Percentiles rank a stretch among this genome's conserved stretches.
Conservation (phyloP, 1,139 yeast species). For the Torulaspora globosa region DNA sequence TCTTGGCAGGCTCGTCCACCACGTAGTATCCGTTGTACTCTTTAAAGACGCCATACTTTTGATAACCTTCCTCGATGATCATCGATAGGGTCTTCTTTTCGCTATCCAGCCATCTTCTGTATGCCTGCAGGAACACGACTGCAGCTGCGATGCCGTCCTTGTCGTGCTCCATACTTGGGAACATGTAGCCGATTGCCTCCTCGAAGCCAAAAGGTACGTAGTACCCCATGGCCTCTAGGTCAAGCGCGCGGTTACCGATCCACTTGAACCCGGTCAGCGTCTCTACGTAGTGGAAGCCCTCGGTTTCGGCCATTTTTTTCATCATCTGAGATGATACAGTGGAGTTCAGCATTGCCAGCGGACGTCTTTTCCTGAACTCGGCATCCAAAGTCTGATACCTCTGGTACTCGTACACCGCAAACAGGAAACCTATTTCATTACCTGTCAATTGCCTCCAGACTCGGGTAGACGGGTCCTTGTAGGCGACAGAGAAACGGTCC, state of each 20-base stretch:
- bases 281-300: slow-evolving; percentile 65
- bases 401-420: slow-evolving; percentile 62
- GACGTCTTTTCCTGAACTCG: slow-evolving; percentile 15
- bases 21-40: slow-evolving; percentile 85
- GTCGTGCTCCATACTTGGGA: slow-evolving; percentile 69
- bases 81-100: slow-evolving; percentile 41
- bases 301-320: slow-evolving; percentile 58
- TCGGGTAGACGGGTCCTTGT: slow-evolving; percentile 38
- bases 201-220: slow-evolving; percentile 86
- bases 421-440: slow-evolving; percentile 81
- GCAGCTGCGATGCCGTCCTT: slow-evolving; percentile 92
- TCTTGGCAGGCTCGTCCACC: slow-evolving; percentile 50
- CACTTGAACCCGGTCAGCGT: slow-evolving; percentile 96
- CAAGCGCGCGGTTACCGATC: slow-evolving; percentile 89
- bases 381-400: slow-evolving; percentile 35
- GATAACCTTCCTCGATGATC: slow-evolving; percentile 55
- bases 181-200: slow-evolving; percentile 96
- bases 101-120: slow-evolving; percentile 42
- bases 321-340: slow-evolving; percentile 89
- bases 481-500: slow-evolving; percentile 79
- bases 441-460: slow-evolving; percentile 82
- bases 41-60: slow-evolving; percentile 71
- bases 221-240: slow-evolving; percentile 59
- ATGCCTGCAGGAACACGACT: slow-evolving; percentile 67
- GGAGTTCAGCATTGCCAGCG: slow-evolving; percentile 67